These are phyloP conservation scores for Brassica incana DNA, from an alignment of 345 rosid genomes.

Conservation along the genomic window DNA sequence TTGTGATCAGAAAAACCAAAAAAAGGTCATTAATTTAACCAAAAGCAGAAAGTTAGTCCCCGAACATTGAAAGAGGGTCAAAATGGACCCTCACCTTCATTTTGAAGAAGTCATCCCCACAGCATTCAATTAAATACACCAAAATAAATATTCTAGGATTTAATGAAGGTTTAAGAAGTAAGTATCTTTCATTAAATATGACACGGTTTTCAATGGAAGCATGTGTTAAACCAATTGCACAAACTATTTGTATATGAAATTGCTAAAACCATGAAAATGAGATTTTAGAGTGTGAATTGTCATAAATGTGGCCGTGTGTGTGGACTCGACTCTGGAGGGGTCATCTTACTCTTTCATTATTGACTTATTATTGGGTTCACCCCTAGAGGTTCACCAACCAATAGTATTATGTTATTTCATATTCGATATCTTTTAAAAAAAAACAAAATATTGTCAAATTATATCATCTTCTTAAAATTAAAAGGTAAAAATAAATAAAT, in stretches of 20 bases:
- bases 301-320: constrained; percentile 41
- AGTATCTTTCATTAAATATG: constrained; percentile 22
- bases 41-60: constrained; percentile 34
- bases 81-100: constrained; percentile 33
- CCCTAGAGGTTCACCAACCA: no score
- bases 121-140: constrained; percentile 10
- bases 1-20: constrained; percentile 18
- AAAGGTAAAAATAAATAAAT: no score
- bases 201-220: not conserved
- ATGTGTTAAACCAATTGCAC: constrained; percentile 1
- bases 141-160: not conserved
- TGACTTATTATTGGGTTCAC: no score
- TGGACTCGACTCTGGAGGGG: constrained; percentile 33
- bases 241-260: not conserved
- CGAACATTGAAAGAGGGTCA: constrained; percentile 34
- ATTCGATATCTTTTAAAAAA: no score
- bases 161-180: constrained; percentile 5
- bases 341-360: constrained; percentile 10
- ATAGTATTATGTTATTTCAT: no score
- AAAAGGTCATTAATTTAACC: constrained; percentile 35
- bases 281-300: constrained; percentile 11
- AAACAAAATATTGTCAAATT: no score
- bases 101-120: constrained; percentile 32
- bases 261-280: constrained; percentile 10
- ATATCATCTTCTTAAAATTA: no score